Conservation (phyloP, 2,329 filamentous ascomycete genomes). For the Trichocomaceae sp. region DNA sequence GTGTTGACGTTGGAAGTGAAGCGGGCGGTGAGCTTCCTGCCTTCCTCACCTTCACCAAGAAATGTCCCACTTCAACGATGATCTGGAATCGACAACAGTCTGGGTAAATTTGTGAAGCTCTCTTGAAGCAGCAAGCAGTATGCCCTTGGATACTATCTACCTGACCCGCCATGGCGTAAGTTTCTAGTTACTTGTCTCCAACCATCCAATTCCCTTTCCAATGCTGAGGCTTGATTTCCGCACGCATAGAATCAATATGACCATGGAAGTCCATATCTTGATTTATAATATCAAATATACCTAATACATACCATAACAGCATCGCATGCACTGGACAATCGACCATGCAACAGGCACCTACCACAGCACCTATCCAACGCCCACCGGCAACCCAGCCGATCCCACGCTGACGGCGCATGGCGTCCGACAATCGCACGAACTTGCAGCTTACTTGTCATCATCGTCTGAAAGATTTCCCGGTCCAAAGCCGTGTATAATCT, state of each 20-base stretch:
- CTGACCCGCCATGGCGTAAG: conserved; percentile 68
- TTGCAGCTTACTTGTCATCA: conserved; percentile 46
- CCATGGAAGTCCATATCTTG: background rate
- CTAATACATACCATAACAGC: conserved; percentile 47
- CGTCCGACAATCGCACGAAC: conserved; percentile 71
- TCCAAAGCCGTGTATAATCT: conserved; percentile 51
- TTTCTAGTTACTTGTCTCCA: conserved; percentile 15
- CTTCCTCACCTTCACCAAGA: too few species aligned
- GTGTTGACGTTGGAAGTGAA: too few species aligned
- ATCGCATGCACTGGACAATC: conserved; percentile 84
- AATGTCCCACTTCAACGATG: background rate
- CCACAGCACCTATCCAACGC: conserved; percentile 63
- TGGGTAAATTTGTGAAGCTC: too few species aligned
- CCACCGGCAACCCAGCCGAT: conserved; percentile 82
- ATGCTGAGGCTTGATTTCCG: background rate
- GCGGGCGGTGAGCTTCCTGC: too few species aligned
- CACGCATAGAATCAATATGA: background rate
- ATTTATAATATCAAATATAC: too few species aligned
- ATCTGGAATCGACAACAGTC: too few species aligned
- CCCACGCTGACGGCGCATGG: conserved; percentile 83
- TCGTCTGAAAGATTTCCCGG: conserved; percentile 23
- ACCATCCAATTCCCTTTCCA: background rate
- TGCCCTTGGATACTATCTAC: conserved; percentile 67
- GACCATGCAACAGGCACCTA: conserved; percentile 75
- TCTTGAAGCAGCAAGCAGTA: conserved; percentile 27